Conservation (phyloP, 768 basidiomycete species). For the Lactarius akahatsu region DNA sequence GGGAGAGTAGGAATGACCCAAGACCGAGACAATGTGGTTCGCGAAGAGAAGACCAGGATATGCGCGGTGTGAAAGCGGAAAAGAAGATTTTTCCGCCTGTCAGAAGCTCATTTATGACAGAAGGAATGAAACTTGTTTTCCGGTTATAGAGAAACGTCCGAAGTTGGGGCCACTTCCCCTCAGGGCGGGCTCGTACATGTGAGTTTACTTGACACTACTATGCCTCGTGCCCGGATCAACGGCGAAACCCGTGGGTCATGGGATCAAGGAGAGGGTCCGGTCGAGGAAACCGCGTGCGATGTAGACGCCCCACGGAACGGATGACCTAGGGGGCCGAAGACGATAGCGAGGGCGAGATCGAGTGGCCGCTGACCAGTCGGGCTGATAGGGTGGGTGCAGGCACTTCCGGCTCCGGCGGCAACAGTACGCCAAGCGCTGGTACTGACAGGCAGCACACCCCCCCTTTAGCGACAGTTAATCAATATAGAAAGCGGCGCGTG, state of each 20-base stretch:
- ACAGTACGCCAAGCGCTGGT: not conserved
- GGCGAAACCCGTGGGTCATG: not conserved
- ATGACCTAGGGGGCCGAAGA: not conserved
- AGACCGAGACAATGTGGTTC: not conserved
- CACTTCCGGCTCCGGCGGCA: not conserved
- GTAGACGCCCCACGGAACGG: not conserved
- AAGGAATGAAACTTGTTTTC: not conserved
- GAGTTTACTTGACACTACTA: not conserved
- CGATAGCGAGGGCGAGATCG: not conserved
- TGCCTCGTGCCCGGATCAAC: not conserved
- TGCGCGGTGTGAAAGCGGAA: not conserved
- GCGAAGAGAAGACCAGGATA: not conserved
- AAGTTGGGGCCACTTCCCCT: not conserved
- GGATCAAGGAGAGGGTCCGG: not conserved
- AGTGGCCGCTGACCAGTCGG: not conserved
- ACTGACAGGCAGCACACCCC: not conserved
- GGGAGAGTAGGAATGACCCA: not conserved
- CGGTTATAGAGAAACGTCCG: not conserved
- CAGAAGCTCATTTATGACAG: not conserved
- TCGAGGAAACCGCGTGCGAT: not conserved
- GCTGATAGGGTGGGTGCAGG: not conserved
- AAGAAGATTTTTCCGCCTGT: not conserved
- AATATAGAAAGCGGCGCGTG: not conserved
- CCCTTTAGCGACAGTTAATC: not conserved
- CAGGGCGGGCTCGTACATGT: not conserved